A percentile compares a stretch with the other conserved stretches of the same genome.
Evolutionary conservation across 108 stramenopile species (phyloP).

Genomic region (Nitzschia palea): DNA sequence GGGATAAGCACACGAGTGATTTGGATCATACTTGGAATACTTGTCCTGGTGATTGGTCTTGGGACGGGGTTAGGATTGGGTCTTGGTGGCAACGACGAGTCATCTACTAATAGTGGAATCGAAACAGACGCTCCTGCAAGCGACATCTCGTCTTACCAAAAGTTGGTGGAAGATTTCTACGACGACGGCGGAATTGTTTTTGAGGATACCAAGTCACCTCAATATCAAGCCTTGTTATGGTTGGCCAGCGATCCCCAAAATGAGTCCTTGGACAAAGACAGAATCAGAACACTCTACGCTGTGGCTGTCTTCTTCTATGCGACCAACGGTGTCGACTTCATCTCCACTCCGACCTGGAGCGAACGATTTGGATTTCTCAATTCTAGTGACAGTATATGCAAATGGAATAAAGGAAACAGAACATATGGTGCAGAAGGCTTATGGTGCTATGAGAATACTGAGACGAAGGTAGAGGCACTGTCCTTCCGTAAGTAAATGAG

Average conservation of each 20-base stretch:
- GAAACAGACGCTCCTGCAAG: too few relatives aligned
- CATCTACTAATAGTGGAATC: too few relatives aligned
- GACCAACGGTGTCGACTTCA: constrained; percentile 1
- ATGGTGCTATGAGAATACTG: too few relatives aligned
- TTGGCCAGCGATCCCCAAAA: background rate
- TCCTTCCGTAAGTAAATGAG: too few relatives aligned
- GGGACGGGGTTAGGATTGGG: background rate
- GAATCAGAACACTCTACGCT: constrained; percentile 14
- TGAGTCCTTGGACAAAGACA: background rate
- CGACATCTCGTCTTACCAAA: background rate
- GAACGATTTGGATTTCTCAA: background rate
- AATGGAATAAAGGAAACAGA: background rate
- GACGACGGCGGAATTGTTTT: background rate
- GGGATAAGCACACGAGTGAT: background rate
- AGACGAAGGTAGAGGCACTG: too few relatives aligned
- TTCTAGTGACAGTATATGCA: background rate
- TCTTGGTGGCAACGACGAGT: constrained; percentile 8
- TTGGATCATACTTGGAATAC: background rate
- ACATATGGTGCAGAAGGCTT: too few relatives aligned
- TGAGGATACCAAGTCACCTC: background rate
- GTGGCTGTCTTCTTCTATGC: constrained; percentile 37
- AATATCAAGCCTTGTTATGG: background rate
- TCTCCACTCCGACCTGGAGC: background rate
- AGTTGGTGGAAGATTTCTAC: background rate
- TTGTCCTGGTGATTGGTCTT: background rate